Evolutionary conservation across 208 protist genomes (phyloP).

Genomic region (Leishmania tropica): DNA sequence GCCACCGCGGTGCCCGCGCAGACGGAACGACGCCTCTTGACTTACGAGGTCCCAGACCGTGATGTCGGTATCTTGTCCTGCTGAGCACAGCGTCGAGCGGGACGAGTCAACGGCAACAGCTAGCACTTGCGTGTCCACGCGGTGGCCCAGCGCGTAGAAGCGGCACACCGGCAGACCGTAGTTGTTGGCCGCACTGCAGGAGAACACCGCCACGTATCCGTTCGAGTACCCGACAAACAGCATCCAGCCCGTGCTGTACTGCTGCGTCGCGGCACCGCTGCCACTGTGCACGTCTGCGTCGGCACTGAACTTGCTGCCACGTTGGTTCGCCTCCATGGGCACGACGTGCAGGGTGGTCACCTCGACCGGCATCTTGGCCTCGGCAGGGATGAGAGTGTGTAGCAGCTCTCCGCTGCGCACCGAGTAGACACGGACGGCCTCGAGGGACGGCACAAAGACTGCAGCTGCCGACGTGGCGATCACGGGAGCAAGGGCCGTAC

Average conservation of each 20-base stretch:
- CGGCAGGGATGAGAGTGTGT: conserved; percentile 70
- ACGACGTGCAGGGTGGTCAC: conserved; percentile 72
- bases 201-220: conserved; percentile 82
- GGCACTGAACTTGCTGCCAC: neutral
- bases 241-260: conserved; percentile 53
- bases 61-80: conserved; percentile 96
- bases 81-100: conserved; percentile 82
- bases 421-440: conserved; percentile 85
- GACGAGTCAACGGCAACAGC: conserved; percentile 66
- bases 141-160: conserved; percentile 87
- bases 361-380: conserved; percentile 81
- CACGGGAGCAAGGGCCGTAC: conserved; percentile 1
- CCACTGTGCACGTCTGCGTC: neutral
- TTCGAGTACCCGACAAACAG: conserved; percentile 87
- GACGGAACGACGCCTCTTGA: conserved; percentile 73
- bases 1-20: conserved; percentile 87
- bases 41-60: conserved; percentile 97
- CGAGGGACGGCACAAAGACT: conserved; percentile 81
- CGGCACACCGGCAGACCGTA: conserved; percentile 84
- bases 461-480: conserved; percentile 35
- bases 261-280: neutral
- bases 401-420: conserved; percentile 74
- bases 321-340: conserved; percentile 29
- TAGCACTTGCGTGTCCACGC: conserved; percentile 85
- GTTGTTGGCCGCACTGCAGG: conserved; percentile 69